These are phyloP conservation scores for Pugionium dolabratum DNA, from an alignment of 345 rosid species.

Conservation along the genomic window DNA sequence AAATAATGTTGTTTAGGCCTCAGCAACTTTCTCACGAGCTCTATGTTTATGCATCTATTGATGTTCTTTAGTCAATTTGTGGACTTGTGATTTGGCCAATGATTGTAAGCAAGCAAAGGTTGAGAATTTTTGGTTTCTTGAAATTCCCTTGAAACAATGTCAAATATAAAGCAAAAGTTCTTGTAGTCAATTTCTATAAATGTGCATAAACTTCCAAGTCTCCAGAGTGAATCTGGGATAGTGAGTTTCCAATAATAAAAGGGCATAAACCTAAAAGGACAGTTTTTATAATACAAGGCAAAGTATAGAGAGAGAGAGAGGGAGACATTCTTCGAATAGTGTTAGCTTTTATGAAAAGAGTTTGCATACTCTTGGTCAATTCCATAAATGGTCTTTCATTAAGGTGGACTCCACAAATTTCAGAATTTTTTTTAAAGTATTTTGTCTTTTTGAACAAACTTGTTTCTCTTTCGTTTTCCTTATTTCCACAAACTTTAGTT, in stretches of 20 bases:
- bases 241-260: too few species aligned
- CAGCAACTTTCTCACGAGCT: constrained; percentile 15
- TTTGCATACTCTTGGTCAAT: constrained; percentile 21
- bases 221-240: too few species aligned
- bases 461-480: constrained; percentile 9
- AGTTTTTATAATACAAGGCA: too few species aligned
- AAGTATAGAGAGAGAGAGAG: too few species aligned
- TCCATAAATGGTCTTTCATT: constrained; percentile 17
- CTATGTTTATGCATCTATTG: background rate
- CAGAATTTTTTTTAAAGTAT: background rate
- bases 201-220: too few species aligned
- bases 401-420: constrained; percentile 2
- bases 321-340: background rate
- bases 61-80: background rate
- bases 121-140: background rate
- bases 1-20: constrained; percentile 24
- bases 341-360: constrained; percentile 6
- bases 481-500: constrained; percentile 23
- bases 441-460: constrained; percentile 20
- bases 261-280: too few species aligned
- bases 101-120: background rate
- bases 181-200: too few species aligned
- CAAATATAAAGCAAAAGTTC: background rate
- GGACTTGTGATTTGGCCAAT: constrained; percentile 14
- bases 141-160: background rate